Conservation (phyloP, 192 early-diverging fungal genomes). For the Cetraspora pellucida region DNA sequence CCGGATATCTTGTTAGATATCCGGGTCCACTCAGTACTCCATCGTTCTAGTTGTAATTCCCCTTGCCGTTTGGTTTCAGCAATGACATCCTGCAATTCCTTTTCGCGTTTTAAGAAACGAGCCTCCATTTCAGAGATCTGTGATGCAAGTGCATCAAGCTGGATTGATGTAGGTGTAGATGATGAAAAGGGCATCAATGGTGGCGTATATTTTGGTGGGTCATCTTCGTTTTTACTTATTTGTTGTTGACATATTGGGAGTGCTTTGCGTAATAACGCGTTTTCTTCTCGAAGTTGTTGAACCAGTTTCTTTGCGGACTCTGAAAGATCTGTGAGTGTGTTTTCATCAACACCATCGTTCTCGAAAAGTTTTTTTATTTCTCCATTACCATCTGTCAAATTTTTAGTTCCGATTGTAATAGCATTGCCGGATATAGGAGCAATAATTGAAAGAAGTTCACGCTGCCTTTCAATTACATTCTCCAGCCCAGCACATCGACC, state of each 20-base stretch:
- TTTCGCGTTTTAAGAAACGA: conserved; percentile 19
- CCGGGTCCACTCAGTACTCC: neutral
- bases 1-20: too few species aligned
- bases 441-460: conserved; percentile 8
- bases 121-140: conserved; percentile 17
- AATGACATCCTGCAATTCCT: conserved; percentile 27
- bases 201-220: neutral
- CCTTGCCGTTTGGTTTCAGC: conserved; percentile 3
- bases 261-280: conserved; percentile 12
- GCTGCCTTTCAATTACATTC: conserved; percentile 3
- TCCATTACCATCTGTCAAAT: neutral
- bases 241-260: conserved; percentile 8
- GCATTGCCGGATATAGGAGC: neutral
- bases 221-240: neutral
- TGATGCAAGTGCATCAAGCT: conserved; percentile 6
- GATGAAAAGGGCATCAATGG: neutral
- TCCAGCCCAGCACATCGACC: conserved; percentile 9
- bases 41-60: conserved; percentile 15
- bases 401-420: neutral
- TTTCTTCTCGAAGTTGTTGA: conserved; percentile 18
- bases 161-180: neutral
- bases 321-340: conserved; percentile 1
- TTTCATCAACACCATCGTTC: conserved; percentile 1
- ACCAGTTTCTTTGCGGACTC: neutral
- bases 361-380: neutral